Evolutionary conservation across 345 rosid species (phyloP).

Genomic region (Brassica rapa): DNA sequence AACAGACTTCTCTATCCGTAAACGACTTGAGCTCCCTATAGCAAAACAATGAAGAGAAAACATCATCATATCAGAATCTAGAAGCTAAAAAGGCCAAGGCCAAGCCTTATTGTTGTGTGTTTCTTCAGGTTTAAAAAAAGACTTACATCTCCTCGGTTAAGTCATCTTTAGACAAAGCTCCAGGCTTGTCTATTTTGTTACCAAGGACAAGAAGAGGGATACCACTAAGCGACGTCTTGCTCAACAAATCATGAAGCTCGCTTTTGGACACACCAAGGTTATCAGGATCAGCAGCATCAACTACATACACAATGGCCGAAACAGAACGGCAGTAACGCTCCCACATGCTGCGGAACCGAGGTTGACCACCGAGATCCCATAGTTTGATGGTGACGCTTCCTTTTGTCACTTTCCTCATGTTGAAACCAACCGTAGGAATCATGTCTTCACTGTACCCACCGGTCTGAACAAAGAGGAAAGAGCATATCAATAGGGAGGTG

Average conservation of each 20-base stretch:
- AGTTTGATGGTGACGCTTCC: slow-evolving; percentile 90
- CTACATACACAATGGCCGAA: slow-evolving; percentile 89
- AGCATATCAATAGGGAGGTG: slow-evolving; percentile 19
- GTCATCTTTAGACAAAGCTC: slow-evolving; percentile 79
- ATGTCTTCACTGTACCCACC: slow-evolving; percentile 91
- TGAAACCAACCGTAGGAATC: slow-evolving; percentile 93
- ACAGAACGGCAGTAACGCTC: slow-evolving; percentile 89
- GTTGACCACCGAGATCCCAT: slow-evolving; percentile 97
- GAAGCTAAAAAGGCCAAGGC: neutral
- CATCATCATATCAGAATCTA: neutral
- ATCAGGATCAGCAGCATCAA: slow-evolving; percentile 90
- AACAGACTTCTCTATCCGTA: neutral
- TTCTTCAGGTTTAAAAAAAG: neutral
- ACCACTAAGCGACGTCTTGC: slow-evolving; percentile 74
- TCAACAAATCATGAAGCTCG: slow-evolving; percentile 82
- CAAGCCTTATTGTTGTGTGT: no score
- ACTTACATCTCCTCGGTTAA: slow-evolving; percentile 76
- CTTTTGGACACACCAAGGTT: slow-evolving; percentile 71
- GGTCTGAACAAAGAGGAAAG: slow-evolving; percentile 51
- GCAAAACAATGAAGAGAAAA: neutral
- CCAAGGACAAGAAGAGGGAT: slow-evolving; percentile 88
- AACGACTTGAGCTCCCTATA: neutral
- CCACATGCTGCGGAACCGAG: slow-evolving; percentile 96
- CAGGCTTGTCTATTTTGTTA: slow-evolving; percentile 89
- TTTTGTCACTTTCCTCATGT: slow-evolving; percentile 95